A percentile compares a stretch with the other conserved stretches of the same genome.
phyloP scores from a whole-genome alignment of 176 grass and related monocot genomes.

The Bromus sterilis region DNA sequence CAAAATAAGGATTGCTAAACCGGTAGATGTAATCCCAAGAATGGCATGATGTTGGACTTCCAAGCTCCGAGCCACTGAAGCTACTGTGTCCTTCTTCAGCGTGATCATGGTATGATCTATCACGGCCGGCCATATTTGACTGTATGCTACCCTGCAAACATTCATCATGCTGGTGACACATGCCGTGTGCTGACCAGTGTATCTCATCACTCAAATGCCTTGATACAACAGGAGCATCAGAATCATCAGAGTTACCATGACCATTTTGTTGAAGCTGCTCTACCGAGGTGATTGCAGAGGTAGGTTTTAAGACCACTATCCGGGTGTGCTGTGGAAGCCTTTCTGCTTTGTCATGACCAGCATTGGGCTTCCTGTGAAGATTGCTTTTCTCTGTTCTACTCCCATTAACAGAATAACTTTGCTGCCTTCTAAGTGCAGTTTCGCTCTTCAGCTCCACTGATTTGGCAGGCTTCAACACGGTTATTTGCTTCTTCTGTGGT shows the following conservation, averaged over 20 bases:
- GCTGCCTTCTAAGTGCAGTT: constrained; percentile 22
- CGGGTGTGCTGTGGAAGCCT: constrained; percentile 54
- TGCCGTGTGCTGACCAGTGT: constrained; percentile 17
- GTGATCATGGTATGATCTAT: constrained; percentile 40
- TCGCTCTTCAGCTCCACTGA: constrained; percentile 38
- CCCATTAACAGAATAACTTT: constrained; percentile 15
- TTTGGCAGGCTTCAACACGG: constrained; percentile 84
- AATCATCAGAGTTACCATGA: constrained; percentile 27
- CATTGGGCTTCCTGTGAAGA: constrained; percentile 16
- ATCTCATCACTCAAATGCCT: constrained; percentile 36
- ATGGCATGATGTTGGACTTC: constrained; percentile 61
- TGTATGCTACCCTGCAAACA: constrained; percentile 52
- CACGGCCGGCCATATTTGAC: constrained; percentile 49
- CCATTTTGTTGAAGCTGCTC: constrained; percentile 36
- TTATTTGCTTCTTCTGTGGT: constrained; percentile 66
- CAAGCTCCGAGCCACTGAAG: constrained; percentile 57
- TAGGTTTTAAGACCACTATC: constrained; percentile 93
- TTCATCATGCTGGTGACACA: constrained; percentile 62
- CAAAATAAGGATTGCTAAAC: constrained; percentile 71
- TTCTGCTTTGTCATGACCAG: constrained; percentile 29
- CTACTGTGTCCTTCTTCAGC: constrained; percentile 56
- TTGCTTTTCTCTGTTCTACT: constrained; percentile 30
- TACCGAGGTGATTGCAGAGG: constrained; percentile 8
- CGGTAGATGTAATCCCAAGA: constrained; percentile 74
- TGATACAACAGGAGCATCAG: constrained; percentile 34